Evolutionary conservation across 192 early-diverging fungal genomes (phyloP).

Genomic region (Phycomyces blakesleeanus): DNA sequence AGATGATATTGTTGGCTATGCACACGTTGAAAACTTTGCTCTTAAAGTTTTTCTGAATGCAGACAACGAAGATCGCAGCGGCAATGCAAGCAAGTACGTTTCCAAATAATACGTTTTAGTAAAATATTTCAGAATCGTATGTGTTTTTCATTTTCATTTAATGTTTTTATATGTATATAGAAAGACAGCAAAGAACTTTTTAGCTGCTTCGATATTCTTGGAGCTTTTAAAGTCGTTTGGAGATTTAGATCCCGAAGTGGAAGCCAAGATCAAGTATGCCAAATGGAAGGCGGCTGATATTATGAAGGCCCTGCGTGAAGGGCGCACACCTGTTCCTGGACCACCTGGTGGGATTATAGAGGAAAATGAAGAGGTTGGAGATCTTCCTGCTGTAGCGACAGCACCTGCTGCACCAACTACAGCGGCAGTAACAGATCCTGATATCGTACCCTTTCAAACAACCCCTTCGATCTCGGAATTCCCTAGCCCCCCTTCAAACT

Average conservation of each 20-base stretch:
- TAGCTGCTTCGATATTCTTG: slow-evolving; percentile 86
- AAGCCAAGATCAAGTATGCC: slow-evolving; percentile 91
- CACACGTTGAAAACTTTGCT: slow-evolving; percentile 87
- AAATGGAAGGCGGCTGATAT: slow-evolving; percentile 97
- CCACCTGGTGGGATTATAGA: slow-evolving; percentile 41
- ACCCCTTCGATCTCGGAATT: slow-evolving; percentile 31
- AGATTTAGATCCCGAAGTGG: slow-evolving; percentile 60
- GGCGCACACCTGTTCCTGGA: slow-evolving; percentile 62
- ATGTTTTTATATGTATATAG: slow-evolving; percentile 33
- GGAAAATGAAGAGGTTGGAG: slow-evolving; percentile 1
- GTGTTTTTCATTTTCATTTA: not conserved
- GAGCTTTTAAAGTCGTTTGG: slow-evolving; percentile 86
- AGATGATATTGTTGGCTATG: slow-evolving; percentile 72
- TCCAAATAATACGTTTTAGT: not conserved
- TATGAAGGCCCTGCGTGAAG: slow-evolving; percentile 84
- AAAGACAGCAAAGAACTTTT: slow-evolving; percentile 85
- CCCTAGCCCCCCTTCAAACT: slow-evolving; percentile 39
- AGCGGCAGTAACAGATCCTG: not conserved
- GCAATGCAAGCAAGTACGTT: slow-evolving; percentile 71
- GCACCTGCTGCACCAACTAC: not conserved
- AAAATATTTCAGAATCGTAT: not conserved
- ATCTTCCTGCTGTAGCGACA: not conserved
- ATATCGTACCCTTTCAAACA: not conserved
- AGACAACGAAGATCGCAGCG: slow-evolving; percentile 87
- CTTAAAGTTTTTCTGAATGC: slow-evolving; percentile 85